phyloP scores from a whole-genome alignment of 331 rosid species.

The Quercus tomentella region DNA sequence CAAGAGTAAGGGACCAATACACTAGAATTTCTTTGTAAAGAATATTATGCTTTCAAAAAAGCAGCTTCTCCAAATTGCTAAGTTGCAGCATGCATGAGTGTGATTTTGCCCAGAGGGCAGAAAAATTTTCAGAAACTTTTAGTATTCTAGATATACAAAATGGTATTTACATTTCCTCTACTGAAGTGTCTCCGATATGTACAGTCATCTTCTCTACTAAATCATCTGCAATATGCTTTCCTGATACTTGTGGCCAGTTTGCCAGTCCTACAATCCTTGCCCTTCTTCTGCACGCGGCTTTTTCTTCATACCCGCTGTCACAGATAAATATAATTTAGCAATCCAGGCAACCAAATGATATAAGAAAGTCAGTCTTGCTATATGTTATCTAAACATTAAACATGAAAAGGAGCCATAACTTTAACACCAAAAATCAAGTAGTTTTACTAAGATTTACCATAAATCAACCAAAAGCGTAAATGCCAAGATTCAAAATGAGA shows the following conservation, averaged over 20 bases:
- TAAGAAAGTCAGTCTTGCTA: neutral
- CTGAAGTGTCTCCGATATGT: slow-evolving; percentile 1
- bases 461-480: neutral
- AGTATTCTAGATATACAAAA: neutral
- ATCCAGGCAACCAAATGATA: neutral
- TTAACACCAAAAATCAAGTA: neutral
- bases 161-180: neutral
- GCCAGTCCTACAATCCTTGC: slow-evolving; percentile 10
- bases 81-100: neutral
- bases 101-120: neutral
- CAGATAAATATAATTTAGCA: slow-evolving; percentile 17
- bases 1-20: neutral
- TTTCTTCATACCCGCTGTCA: slow-evolving; percentile 58
- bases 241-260: neutral
- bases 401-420: neutral
- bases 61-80: neutral
- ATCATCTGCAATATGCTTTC: neutral
- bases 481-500: neutral
- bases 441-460: neutral
- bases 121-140: neutral
- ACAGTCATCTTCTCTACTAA: neutral
- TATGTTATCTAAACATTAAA: neutral
- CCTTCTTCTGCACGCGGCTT: slow-evolving; percentile 74
- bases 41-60: neutral
- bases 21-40: neutral